Conservation (phyloP, 768 basidiomycete species). For the Kwoniella dendrophila region DNA sequence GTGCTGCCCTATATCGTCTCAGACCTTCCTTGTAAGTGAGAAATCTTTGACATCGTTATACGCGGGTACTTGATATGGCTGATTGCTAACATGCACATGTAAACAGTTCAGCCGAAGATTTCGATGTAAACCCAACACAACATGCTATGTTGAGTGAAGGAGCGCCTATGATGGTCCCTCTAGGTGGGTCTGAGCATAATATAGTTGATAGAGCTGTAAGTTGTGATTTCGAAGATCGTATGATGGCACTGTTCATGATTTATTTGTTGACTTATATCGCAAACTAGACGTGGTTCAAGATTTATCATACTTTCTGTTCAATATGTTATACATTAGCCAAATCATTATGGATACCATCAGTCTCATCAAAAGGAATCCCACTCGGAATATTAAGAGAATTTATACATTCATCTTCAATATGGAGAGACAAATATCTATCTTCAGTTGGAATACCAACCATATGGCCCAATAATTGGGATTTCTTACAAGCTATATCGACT, state of each 20-base stretch:
- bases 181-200: conserved; percentile 6
- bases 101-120: background rate
- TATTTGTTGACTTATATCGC: background rate
- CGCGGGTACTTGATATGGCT: background rate
- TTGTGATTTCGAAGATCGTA: background rate
- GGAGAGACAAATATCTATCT: conserved; percentile 75
- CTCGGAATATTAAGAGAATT: conserved; percentile 66
- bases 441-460: conserved; percentile 83
- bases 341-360: conserved; percentile 76
- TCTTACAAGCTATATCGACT: conserved; percentile 72
- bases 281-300: conserved; percentile 63
- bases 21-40: conserved; percentile 71
- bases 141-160: conserved; percentile 5
- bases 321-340: conserved; percentile 79
- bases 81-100: background rate
- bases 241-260: background rate
- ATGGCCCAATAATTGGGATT: conserved; percentile 86
- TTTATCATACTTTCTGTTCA: conserved; percentile 66
- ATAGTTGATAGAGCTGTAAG: conserved; percentile 8
- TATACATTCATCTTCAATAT: conserved; percentile 65
- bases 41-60: background rate
- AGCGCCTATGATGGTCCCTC: background rate
- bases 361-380: conserved; percentile 76
- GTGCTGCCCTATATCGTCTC: conserved; percentile 77
- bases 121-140: conserved; percentile 2